phyloP scores from a whole-genome alignment of 495 filamentous ascomycete species.

The Polyplosphaeria fusca region DNA sequence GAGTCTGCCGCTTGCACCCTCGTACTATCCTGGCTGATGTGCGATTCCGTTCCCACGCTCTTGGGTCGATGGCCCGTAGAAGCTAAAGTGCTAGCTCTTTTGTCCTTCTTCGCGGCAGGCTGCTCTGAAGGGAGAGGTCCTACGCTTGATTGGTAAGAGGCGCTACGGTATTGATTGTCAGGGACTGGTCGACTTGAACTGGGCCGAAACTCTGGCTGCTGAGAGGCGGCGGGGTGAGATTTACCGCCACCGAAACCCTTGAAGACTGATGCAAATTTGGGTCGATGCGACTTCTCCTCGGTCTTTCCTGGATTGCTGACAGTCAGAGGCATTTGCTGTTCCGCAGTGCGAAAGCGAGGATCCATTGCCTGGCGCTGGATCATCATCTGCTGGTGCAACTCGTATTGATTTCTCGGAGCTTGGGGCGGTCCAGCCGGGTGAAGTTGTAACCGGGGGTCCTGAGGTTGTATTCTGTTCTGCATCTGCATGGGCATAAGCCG shows the following conservation, averaged over 20 bases:
- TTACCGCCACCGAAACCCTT: slow-evolving; percentile 22
- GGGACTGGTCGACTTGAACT: slow-evolving; percentile 8
- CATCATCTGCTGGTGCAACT: slow-evolving; percentile 30
- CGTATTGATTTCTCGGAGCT: slow-evolving; percentile 23
- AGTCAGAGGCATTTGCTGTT: slow-evolving; percentile 31
- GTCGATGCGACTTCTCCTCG: slow-evolving; percentile 19
- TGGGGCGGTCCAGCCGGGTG: background rate
- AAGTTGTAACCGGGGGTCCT: slow-evolving; percentile 12
- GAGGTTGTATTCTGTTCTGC: background rate
- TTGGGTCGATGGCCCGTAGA: slow-evolving; percentile 17
- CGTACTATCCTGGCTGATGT: slow-evolving; percentile 32
- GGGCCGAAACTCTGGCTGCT: slow-evolving; percentile 2
- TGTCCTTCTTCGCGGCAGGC: slow-evolving; percentile 14
- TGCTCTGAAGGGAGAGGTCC: slow-evolving; percentile 24
- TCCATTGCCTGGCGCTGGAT: slow-evolving; percentile 28
- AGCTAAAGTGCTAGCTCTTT: slow-evolving; percentile 13
- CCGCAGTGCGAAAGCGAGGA: slow-evolving; percentile 43
- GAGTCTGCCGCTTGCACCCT: slow-evolving; percentile 29
- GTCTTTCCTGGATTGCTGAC: background rate
- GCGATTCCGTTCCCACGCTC: slow-evolving; percentile 29
- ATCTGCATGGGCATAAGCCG: slow-evolving; percentile 10
- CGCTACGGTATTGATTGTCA: background rate
- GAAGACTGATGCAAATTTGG: slow-evolving; percentile 19
- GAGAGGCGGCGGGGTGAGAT: slow-evolving; percentile 2
- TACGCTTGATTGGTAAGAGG: slow-evolving; percentile 21